A percentile compares a stretch with the other conserved stretches of the same genome.
Conservation (phyloP, 495 filamentous ascomycete genomes). For the Chaetomium cochliodes region DNA sequence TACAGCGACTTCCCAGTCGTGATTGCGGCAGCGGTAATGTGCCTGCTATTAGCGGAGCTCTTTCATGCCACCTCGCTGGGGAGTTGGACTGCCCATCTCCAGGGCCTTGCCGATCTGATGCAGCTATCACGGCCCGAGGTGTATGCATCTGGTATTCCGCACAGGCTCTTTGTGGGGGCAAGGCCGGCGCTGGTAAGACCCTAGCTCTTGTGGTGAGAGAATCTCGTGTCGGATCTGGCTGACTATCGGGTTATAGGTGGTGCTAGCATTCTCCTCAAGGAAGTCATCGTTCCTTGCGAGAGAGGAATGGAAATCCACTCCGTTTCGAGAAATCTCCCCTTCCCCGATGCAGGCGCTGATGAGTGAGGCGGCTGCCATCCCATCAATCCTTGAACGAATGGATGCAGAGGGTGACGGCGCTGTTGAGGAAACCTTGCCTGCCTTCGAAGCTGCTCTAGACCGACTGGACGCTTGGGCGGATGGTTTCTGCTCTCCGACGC, state of each 20-base stretch:
- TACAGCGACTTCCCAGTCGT: conserved; percentile 22
- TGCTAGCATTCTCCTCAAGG: conserved; percentile 10
- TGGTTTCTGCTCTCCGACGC: conserved; percentile 2
- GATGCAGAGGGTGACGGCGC: neutral
- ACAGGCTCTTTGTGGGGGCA: conserved; percentile 41
- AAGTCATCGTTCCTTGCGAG: conserved; percentile 32
- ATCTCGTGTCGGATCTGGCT: neutral
- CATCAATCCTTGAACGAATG: conserved; percentile 30
- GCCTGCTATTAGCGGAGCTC: conserved; percentile 38
- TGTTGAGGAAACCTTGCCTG: neutral
- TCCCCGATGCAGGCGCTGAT: conserved; percentile 38
- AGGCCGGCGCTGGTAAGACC: conserved; percentile 35
- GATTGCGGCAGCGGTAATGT: conserved; percentile 40
- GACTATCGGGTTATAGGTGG: neutral
- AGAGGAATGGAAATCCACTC: conserved; percentile 32
- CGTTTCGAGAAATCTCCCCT: conserved; percentile 31
- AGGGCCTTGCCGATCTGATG: conserved; percentile 34
- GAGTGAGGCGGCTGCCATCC: conserved; percentile 32
- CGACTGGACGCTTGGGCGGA: conserved; percentile 26
- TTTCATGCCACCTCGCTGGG: conserved; percentile 31
- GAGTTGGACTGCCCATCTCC: conserved; percentile 34
- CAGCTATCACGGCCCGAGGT: conserved; percentile 30
- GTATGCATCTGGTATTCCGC: conserved; percentile 31
- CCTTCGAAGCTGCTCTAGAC: conserved; percentile 14
- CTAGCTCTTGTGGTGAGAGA: neutral